These are phyloP conservation scores for Fomitopsis serialis DNA, from an alignment of 768 basidiomycete species.

Conservation along the genomic window DNA sequence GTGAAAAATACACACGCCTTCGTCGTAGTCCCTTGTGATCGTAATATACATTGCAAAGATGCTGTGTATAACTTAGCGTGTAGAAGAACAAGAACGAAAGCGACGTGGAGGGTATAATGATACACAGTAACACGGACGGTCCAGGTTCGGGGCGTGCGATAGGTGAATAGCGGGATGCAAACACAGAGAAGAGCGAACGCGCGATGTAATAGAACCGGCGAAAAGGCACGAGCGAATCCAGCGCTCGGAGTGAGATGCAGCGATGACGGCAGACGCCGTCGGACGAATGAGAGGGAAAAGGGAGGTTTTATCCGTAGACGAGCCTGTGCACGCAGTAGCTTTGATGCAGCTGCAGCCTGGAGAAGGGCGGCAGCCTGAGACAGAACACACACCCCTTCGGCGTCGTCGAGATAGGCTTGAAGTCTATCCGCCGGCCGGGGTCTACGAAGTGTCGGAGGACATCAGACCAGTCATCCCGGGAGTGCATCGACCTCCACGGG, in stretches of 20 bases:
- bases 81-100: background rate
- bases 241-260: background rate
- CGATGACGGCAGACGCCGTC: constrained; percentile 7
- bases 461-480: constrained; percentile 67
- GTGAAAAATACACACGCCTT: too few relatives aligned
- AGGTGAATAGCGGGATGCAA: background rate
- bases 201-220: too few relatives aligned
- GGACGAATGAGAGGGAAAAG: background rate
- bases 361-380: background rate
- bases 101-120: constrained; percentile 3
- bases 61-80: constrained; percentile 9
- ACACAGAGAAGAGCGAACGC: background rate
- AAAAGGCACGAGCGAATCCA: background rate
- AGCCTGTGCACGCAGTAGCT: constrained; percentile 12
- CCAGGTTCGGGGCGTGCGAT: background rate
- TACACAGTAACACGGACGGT: constrained; percentile 2
- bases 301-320: constrained; percentile 27
- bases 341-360: too few relatives aligned
- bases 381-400: constrained; percentile 57
- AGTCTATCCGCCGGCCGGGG: constrained; percentile 67
- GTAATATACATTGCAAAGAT: constrained; percentile 4
- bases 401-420: constrained; percentile 77
- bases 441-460: constrained; percentile 70
- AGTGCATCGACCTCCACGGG: constrained; percentile 81
- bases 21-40: too few relatives aligned